Evolutionary conservation across 129 eudicot genomes (phyloP).

Genomic region (Flaveria linearis): DNA sequence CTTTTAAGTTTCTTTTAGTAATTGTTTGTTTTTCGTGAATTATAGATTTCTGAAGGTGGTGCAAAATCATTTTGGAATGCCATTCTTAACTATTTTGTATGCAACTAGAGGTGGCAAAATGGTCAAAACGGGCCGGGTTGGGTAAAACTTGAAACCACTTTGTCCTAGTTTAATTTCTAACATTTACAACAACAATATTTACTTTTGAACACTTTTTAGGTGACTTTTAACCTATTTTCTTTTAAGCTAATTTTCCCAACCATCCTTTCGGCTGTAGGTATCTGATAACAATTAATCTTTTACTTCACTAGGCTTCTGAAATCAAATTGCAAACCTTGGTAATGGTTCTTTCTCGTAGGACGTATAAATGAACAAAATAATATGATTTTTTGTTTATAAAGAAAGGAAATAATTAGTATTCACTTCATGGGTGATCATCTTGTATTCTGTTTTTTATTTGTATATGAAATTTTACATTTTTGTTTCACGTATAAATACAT

Average conservation of each 20-base stretch:
- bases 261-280: neutral
- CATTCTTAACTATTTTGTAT: too few relatives aligned
- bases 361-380: neutral
- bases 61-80: neutral
- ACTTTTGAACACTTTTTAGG: neutral
- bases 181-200: neutral
- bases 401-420: too few relatives aligned
- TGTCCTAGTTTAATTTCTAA: too few relatives aligned
- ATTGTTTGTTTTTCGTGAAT: too few relatives aligned
- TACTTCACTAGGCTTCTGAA: neutral
- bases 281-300: neutral
- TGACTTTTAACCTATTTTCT: neutral
- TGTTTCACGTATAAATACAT: conserved; percentile 12
- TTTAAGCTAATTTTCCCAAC: neutral
- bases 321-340: neutral
- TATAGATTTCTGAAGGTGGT: neutral
- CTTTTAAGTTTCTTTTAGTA: too few relatives aligned
- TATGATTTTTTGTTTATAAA: neutral
- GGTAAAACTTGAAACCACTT: too few relatives aligned
- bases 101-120: too few relatives aligned
- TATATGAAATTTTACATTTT: neutral
- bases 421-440: neutral
- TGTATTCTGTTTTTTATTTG: neutral
- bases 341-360: neutral
- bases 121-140: too few relatives aligned